phyloP scores from a whole-genome alignment of 1,139 yeast species.

The Protomyces inouyei region DNA sequence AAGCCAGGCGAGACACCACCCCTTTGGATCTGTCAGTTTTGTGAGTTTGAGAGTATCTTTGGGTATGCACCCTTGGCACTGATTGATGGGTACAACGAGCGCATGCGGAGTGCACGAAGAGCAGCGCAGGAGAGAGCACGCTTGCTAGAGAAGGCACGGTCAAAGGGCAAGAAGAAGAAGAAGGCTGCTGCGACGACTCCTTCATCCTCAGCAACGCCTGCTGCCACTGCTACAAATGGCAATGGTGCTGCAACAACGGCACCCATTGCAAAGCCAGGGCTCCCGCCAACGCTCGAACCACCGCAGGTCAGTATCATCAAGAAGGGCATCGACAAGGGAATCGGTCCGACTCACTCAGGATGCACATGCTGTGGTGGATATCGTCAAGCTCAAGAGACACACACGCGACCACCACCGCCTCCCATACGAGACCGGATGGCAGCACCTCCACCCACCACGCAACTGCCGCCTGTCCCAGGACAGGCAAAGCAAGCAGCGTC shows the following conservation, averaged over 20 bases:
- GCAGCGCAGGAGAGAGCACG: constrained; percentile 32
- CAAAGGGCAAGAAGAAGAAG: constrained; percentile 29
- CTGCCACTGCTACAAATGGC: not conserved
- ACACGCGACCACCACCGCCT: not conserved
- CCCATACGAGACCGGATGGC: not conserved
- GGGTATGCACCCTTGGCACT: constrained; percentile 51
- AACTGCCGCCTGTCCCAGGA: not conserved
- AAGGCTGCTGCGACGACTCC: not conserved
- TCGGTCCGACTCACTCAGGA: constrained; percentile 16
- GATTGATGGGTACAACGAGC: constrained; percentile 48
- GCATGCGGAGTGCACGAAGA: constrained; percentile 38
- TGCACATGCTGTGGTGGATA: constrained; percentile 20
- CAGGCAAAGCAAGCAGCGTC: too few species aligned
- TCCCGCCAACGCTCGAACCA: not conserved
- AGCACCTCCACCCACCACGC: not conserved
- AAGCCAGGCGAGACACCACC: constrained; percentile 23
- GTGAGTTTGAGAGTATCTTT: constrained; percentile 57
- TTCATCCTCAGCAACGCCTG: not conserved
- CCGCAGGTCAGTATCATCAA: constrained; percentile 4
- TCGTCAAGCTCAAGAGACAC: not conserved
- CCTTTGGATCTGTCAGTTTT: constrained; percentile 48
- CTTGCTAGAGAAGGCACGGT: constrained; percentile 34
- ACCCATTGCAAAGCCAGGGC: not conserved
- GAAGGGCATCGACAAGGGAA: constrained; percentile 25
- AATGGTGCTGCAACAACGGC: not conserved